Evolutionary conservation across 2,329 filamentous ascomycete species (phyloP).

Genomic region (Atkinsonella hypoxylon): DNA sequence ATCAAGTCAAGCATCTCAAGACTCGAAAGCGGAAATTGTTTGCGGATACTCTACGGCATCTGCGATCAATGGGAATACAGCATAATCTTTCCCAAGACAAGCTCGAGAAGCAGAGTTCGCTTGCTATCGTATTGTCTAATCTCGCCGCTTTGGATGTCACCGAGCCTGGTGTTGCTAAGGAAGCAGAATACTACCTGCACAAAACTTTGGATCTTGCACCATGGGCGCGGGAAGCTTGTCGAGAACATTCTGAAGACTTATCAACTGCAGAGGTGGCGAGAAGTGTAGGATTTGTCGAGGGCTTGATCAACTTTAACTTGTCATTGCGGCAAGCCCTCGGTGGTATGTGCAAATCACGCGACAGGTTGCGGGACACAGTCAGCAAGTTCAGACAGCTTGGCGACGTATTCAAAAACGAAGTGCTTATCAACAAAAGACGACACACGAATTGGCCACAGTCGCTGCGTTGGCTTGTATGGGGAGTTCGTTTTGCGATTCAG

Average conservation of each 20-base stretch:
- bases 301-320: conserved; percentile 57
- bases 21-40: conserved; percentile 81
- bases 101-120: conserved; percentile 60
- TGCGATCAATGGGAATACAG: conserved; percentile 82
- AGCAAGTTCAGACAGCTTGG: conserved; percentile 25
- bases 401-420: conserved; percentile 13
- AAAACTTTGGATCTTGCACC: conserved; percentile 64
- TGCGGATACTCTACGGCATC: conserved; percentile 70
- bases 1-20: conserved; percentile 77
- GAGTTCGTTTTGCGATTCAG: conserved; percentile 50
- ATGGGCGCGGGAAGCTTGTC: conserved; percentile 50
- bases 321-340: conserved; percentile 44
- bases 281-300: conserved; percentile 78
- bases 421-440: conserved; percentile 10
- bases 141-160: conserved; percentile 29
- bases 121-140: conserved; percentile 56
- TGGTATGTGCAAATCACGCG: conserved; percentile 24
- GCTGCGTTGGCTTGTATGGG: conserved; percentile 52
- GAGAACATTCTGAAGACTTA: conserved; percentile 74
- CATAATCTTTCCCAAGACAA: conserved; percentile 67
- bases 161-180: conserved; percentile 12
- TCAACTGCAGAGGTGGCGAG: conserved; percentile 68
- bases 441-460: conserved; percentile 15
- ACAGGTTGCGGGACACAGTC: conserved; percentile 26
- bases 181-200: conserved; percentile 64